Conservation (phyloP, 148 eudicot species). For the Nepenthes gracilis region DNA sequence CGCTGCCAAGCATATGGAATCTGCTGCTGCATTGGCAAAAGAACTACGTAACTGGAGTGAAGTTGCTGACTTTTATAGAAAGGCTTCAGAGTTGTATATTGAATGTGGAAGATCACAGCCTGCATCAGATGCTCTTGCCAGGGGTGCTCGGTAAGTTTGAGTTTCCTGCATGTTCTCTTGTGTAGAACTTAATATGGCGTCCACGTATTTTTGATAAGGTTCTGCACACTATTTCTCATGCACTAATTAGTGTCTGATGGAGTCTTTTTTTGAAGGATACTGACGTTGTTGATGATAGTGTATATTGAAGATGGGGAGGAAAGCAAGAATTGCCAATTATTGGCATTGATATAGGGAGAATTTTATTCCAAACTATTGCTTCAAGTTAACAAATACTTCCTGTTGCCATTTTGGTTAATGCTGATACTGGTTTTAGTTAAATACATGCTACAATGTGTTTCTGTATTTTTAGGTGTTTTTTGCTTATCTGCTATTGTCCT, state of each 20-base stretch:
- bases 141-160: conserved; percentile 66
- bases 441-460: too few species aligned
- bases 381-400: too few species aligned
- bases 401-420: too few species aligned
- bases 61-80: conserved; percentile 67
- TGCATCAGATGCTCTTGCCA: conserved; percentile 86
- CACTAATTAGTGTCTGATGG: not conserved
- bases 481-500: not conserved
- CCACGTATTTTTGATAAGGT: not conserved
- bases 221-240: not conserved
- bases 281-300: too few species aligned
- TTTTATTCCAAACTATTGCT: too few species aligned
- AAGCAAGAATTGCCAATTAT: too few species aligned
- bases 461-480: not conserved
- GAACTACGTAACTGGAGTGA: conserved; percentile 62
- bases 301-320: too few species aligned
- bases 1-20: conserved; percentile 87
- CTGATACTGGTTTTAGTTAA: too few species aligned
- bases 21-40: conserved; percentile 77
- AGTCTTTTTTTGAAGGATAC: too few species aligned
- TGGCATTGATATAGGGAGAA: too few species aligned
- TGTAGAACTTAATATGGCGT: not conserved
- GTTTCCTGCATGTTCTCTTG: not conserved
- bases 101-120: conserved; percentile 86
- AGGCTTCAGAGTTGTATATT: conserved; percentile 57